Percentiles rank a stretch among this genome's conserved stretches.
Conservation (phyloP, 768 basidiomycete genomes). For the Sporobolomyces pararoseus region DNA sequence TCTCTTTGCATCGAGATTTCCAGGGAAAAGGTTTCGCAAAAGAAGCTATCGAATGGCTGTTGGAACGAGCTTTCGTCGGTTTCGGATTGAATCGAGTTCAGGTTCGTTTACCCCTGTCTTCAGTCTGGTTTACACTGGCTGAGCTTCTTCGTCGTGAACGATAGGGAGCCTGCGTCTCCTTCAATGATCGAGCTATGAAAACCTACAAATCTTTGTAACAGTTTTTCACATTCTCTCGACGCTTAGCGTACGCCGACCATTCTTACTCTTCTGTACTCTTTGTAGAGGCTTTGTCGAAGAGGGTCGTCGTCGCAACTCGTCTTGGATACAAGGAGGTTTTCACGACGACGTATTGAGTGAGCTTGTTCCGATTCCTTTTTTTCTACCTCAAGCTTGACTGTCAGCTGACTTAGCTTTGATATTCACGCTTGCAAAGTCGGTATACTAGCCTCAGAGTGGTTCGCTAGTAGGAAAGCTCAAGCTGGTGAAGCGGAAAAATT, state of each 20-base stretch:
- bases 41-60: slow-evolving; percentile 15
- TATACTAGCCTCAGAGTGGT: neutral
- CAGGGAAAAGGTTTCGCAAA: slow-evolving; percentile 20
- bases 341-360: slow-evolving; percentile 6
- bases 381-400: no score
- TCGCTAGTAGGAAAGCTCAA: no score
- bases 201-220: neutral
- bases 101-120: neutral
- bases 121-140: no score
- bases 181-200: neutral
- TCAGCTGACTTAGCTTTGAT: no score
- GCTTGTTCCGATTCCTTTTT: neutral
- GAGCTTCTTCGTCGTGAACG: no score
- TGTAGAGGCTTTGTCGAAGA: slow-evolving; percentile 30
- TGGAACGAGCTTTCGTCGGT: slow-evolving; percentile 16
- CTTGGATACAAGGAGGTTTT: neutral
- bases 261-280: no score
- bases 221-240: no score
- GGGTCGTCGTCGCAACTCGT: neutral
- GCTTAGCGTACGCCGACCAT: neutral
- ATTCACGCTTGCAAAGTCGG: neutral
- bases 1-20: neutral
- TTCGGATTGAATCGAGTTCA: slow-evolving; percentile 1
- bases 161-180: neutral
- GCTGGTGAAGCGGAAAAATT: no score